These are phyloP conservation scores for Lenzites betulinus DNA, from an alignment of 768 basidiomycete species.

Conservation along the genomic window DNA sequence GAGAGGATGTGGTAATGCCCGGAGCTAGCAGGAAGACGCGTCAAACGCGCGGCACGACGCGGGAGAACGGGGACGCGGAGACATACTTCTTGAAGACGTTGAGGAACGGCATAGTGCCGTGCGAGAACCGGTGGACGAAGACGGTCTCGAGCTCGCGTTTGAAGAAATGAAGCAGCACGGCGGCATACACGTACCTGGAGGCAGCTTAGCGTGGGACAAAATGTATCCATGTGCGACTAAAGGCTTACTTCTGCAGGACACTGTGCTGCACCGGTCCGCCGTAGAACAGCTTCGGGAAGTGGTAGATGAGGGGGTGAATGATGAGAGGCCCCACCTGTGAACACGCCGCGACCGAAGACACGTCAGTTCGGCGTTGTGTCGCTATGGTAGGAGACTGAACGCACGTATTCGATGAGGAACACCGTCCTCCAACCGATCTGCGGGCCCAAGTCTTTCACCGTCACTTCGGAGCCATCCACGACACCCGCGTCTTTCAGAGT, in stretches of 20 bases:
- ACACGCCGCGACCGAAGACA: neutral
- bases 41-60: neutral
- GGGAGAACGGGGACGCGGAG: neutral
- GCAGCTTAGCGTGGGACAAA: constrained; percentile 7
- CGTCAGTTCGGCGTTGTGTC: neutral
- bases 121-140: constrained; percentile 94
- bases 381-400: constrained; percentile 31
- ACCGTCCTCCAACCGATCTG: constrained; percentile 90
- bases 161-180: constrained; percentile 84
- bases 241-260: constrained; percentile 66
- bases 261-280: constrained; percentile 72
- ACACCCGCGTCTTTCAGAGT: constrained; percentile 61
- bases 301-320: constrained; percentile 85
- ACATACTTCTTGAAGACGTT: constrained; percentile 91
- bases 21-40: constrained; percentile 53
- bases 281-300: constrained; percentile 71
- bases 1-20: constrained; percentile 85
- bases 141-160: constrained; percentile 94
- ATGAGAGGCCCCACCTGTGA: constrained; percentile 85
- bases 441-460: constrained; percentile 87
- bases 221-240: constrained; percentile 4
- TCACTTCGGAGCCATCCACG: constrained; percentile 60
- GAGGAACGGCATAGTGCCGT: constrained; percentile 86
- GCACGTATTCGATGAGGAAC: constrained; percentile 92
- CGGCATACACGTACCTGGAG: constrained; percentile 62